These are phyloP conservation scores for Henningerozyma blattae DNA, from an alignment of 805 yeast species.

Conservation along the genomic window DNA sequence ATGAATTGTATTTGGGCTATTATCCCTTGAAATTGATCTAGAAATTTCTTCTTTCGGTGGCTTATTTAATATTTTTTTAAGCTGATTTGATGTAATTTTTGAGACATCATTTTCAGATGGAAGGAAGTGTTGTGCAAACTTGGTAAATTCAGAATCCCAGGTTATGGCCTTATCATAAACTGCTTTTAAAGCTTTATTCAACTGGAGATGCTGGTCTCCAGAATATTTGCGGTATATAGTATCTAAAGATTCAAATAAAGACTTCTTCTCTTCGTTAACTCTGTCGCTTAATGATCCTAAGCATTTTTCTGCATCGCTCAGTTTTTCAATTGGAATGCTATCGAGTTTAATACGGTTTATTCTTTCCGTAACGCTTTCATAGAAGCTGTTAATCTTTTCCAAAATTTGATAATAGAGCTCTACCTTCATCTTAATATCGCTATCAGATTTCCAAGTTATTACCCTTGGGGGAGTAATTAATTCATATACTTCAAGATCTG, in stretches of 20 bases:
- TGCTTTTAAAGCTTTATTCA: slow-evolving; percentile 57
- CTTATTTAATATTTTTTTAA: slow-evolving; percentile 48
- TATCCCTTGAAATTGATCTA: neutral
- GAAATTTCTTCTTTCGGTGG: neutral
- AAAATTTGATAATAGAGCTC: slow-evolving; percentile 45
- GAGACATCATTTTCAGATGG: slow-evolving; percentile 93
- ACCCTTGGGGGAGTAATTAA: slow-evolving; percentile 65
- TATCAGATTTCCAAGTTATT: slow-evolving; percentile 59
- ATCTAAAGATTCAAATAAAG: slow-evolving; percentile 34
- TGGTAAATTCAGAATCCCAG: slow-evolving; percentile 79
- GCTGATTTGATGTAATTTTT: slow-evolving; percentile 76
- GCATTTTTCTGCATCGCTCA: slow-evolving; percentile 52
- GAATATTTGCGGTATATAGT: slow-evolving; percentile 41
- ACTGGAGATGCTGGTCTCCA: slow-evolving; percentile 53
- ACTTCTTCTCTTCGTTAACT: slow-evolving; percentile 38
- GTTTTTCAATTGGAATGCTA: slow-evolving; percentile 56
- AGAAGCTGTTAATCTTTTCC: slow-evolving; percentile 46
- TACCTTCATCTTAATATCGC: slow-evolving; percentile 55
- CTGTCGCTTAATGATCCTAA: slow-evolving; percentile 45
- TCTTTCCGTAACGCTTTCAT: slow-evolving; percentile 59
- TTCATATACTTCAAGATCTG: slow-evolving; percentile 64
- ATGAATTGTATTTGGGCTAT: neutral
- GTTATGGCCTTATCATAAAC: slow-evolving; percentile 72
- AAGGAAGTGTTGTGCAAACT: slow-evolving; percentile 64
- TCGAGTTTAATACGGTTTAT: slow-evolving; percentile 66